Conservation (phyloP, 176 grass and related monocot species). For the Musa troglodytarum region DNA sequence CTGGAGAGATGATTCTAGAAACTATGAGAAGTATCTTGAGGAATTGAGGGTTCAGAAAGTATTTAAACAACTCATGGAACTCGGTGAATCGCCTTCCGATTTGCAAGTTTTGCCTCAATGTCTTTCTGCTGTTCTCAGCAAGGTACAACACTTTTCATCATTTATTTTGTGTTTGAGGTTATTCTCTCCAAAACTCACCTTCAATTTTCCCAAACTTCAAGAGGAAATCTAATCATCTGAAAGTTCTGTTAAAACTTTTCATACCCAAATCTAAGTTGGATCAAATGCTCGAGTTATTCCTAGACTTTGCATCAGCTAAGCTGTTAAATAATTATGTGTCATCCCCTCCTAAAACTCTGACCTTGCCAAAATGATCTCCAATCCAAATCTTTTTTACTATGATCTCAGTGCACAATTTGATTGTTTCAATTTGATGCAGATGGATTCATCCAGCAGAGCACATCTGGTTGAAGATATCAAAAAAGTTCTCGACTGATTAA, state of each 20-base stretch:
- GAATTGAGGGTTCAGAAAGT: constrained; percentile 66
- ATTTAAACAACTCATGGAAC: constrained; percentile 38
- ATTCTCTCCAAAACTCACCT: neutral
- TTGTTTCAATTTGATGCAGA: constrained; percentile 45
- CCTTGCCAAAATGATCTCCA: no score
- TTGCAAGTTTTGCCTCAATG: constrained; percentile 53
- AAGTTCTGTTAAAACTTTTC: no score
- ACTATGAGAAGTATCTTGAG: constrained; percentile 52
- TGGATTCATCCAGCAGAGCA: constrained; percentile 60
- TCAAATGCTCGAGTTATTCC: no score
- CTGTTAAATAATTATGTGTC: no score
- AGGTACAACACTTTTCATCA: constrained; percentile 32
- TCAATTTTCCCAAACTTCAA: neutral
- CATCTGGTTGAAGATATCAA: constrained; percentile 57
- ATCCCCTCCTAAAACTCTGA: no score
- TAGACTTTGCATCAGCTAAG: no score
- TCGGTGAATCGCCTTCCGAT: constrained; percentile 52
- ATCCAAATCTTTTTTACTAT: no score
- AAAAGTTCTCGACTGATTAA: constrained; percentile 49
- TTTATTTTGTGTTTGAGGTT: no score
- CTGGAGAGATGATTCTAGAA: constrained; percentile 70
- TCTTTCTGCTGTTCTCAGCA: constrained; percentile 58
- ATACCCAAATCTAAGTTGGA: no score
- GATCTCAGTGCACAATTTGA: no score
- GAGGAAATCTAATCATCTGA: no score